Evolutionary conservation across 2,329 filamentous ascomycete genomes (phyloP), one percentile per base, ranked within the genome.

Genomic region (Paradendryphiella salina): DNA sequence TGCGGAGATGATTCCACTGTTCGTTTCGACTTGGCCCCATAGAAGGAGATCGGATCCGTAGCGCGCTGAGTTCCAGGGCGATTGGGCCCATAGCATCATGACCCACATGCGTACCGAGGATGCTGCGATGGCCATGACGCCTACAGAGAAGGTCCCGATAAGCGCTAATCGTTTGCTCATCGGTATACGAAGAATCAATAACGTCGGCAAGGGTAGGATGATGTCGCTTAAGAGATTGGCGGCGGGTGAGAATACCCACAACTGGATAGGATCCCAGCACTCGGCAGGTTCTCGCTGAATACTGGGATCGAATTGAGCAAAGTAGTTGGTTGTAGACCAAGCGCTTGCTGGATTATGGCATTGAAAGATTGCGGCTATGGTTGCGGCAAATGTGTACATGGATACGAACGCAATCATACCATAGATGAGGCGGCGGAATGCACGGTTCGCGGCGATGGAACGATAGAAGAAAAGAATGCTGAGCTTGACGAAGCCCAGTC

Each of bases 101-200:
- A 70, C 69, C 64, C 66, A 72, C 61, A 73, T 66, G 28, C 71
- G 66, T 17, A 73, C 64, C 14, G 70, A 69, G 4, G 64, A 69
- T 2, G 71, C 70, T 2, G 70, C 54, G 13, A 72, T 70, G 15
- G 69, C 70, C 54, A 73, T 61, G 47, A 72, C 59, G 20, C 71
- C 70, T 13, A 73, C 58, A 2, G 63, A 65, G 54, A 73, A 73
- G 39, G 73, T 70, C 9, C 63, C 67, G 7, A 73, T 59, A n/a
- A 86, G 73, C 0, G 79, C 81, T 11, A 80, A 63, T 46, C 82
- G 81, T 47, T 82, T 79, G 3, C 72, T 72, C 3, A 62, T 65
- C 0, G 79, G 77, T 5, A 82, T 79, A 47, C 79, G 72, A 3
- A 82, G 72, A 2, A 71, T 71, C 0, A 74, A 65, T 21, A 80